Conservation (phyloP, 176 grass and related monocot genomes). For the Typha latifolia region DNA sequence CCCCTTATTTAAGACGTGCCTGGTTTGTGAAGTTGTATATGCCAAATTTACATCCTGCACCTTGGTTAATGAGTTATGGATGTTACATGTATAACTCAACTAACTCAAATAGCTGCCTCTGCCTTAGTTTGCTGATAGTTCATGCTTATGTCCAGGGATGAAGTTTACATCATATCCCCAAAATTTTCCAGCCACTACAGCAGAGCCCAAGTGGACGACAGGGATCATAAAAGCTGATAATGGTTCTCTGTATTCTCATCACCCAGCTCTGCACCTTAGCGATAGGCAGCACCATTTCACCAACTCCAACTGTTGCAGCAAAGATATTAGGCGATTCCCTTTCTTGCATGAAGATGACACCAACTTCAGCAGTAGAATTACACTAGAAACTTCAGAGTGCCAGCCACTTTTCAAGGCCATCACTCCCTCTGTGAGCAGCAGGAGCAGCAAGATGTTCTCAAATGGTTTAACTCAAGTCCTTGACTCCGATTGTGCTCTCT, state of each 20-base stretch:
- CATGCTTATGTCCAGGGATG: slow-evolving; percentile 18
- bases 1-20: too few species aligned
- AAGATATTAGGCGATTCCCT: slow-evolving; percentile 44
- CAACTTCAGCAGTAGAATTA: neutral
- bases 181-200: slow-evolving; percentile 39
- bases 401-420: slow-evolving; percentile 35
- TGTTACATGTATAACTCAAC: too few species aligned
- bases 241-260: slow-evolving; percentile 19
- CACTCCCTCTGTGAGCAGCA: slow-evolving; percentile 40
- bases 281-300: neutral
- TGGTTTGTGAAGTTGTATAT: too few species aligned
- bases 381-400: neutral
- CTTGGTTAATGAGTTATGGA: too few species aligned
- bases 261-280: slow-evolving; percentile 28
- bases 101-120: neutral
- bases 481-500: slow-evolving; percentile 65
- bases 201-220: slow-evolving; percentile 33
- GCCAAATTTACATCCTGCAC: too few species aligned
- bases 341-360: slow-evolving; percentile 26
- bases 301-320: slow-evolving; percentile 23
- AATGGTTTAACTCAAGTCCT: slow-evolving; percentile 27
- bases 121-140: neutral
- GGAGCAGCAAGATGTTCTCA: slow-evolving; percentile 38
- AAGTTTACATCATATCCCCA: slow-evolving; percentile 44
- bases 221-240: slow-evolving; percentile 41